Evolutionary conservation across 2,329 filamentous ascomycete species (phyloP), one percentile per base, ranked within the genome.

Genomic region (Calycina herbarum): DNA sequence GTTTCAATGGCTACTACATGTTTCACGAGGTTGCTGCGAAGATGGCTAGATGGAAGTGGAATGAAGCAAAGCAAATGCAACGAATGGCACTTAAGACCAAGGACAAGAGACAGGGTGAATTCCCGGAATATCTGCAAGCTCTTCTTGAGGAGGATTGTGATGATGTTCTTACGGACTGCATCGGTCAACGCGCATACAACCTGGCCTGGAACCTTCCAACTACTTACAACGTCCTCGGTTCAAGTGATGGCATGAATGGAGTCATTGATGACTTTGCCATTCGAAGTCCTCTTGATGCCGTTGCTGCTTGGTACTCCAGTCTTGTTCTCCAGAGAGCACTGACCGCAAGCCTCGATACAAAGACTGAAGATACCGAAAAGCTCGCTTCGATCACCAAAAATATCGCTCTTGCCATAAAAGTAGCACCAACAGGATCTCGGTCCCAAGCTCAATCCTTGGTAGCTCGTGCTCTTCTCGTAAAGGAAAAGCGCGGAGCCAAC

Each of bases 271-370:
- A 97, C 73, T 86, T 87, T 62, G 89, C 93, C 2, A 91, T 97
- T 67, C 87, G 91, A 62, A 95, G 92, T 20, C 92, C 94, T 0
- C 85, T 97, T 70, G 94, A 97, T 77, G 93, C 93, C 13, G 86
- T 97, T 61, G 92, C 94, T 6, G 92, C 94, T 1, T 97, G 94
- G 94, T 95, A 89, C 81, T 96, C 94, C 0, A 92, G 87, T 69
- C 83, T 89, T 64, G 82, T 86, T 13, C 79, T 97, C 45, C 91
- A 93, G 72, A 84, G 85, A 65, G 88, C 87, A 2, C 83, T 97
- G 33, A 81, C 87, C 13, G 81, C 82, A 17, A 88, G 85, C 42
- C 82, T 96, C 40, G 83, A 85, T 54, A 78, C 80, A 15, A 77
- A 82, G 38, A 83, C 84, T 66, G 81, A 83, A 11, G 79, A 80